Percentiles rank a stretch among this genome's conserved stretches.
These are phyloP conservation scores for Psilocybe sp. DNA, from an alignment of 768 basidiomycete species.

Conservation along the genomic window DNA sequence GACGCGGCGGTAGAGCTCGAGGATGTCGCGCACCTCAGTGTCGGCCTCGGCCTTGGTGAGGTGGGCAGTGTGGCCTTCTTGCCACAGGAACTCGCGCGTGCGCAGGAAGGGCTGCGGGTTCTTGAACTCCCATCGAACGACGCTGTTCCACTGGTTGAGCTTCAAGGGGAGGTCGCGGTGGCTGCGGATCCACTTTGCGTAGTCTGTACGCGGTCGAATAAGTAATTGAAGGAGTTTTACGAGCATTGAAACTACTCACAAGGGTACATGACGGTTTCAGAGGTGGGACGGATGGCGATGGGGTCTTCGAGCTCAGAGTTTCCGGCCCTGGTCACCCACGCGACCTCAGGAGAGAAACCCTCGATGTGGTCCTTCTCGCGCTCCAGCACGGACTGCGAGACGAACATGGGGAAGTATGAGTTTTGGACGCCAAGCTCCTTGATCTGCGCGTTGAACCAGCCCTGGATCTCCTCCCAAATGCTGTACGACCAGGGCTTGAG, in stretches of 20 bases:
- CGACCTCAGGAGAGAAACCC: conserved; percentile 98
- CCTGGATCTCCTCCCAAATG: conserved; percentile 97
- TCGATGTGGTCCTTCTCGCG: conserved; percentile 98
- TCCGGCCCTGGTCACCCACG: conserved; percentile 98
- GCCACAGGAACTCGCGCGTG: conserved; percentile 99
- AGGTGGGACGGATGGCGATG: conserved; percentile 96
- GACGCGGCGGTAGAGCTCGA: conserved; percentile 92
- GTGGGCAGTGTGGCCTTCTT: conserved; percentile 97
- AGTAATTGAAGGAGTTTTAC: too few relatives aligned
- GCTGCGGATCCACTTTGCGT: conserved; percentile 97
- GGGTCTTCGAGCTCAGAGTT: conserved; percentile 93
- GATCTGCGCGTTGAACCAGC: conserved; percentile 92
- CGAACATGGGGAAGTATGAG: conserved; percentile 99
- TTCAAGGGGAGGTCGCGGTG: conserved; percentile 97
- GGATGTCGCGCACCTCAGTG: conserved; percentile 86
- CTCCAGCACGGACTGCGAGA: conserved; percentile 88
- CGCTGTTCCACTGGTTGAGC: conserved; percentile 98
- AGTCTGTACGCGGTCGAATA: conserved; percentile 54
- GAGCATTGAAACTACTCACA: conserved; percentile 61
- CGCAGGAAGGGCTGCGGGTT: conserved; percentile 99
- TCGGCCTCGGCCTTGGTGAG: conserved; percentile 89
- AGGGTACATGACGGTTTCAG: conserved; percentile 99
- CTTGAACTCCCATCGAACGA: conserved; percentile 99
- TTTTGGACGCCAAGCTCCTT: conserved; percentile 95
- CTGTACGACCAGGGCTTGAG: conserved; percentile 96